A percentile compares a stretch with the other conserved stretches of the same genome.
Conservation (phyloP, 768 basidiomycete species). For the Lentinus brumalis region DNA sequence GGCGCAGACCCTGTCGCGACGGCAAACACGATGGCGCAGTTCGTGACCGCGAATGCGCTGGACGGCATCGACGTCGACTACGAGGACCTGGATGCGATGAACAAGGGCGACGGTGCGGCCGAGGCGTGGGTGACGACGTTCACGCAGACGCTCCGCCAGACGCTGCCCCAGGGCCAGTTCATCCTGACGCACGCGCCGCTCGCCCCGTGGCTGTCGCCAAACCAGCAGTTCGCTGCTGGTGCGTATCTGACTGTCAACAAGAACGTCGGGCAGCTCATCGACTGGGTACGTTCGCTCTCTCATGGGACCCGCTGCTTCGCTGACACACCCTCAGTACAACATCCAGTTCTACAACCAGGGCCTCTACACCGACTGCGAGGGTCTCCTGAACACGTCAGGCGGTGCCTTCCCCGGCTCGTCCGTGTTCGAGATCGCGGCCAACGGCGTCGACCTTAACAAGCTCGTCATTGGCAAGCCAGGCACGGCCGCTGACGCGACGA, state of each 20-base stretch:
- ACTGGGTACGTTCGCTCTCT: constrained; percentile 41
- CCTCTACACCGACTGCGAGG: constrained; percentile 37
- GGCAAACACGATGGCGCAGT: constrained; percentile 37
- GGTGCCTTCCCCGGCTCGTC: constrained; percentile 40
- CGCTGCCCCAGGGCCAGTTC: constrained; percentile 24
- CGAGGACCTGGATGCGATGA: constrained; percentile 26
- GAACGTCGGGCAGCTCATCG: constrained; percentile 54
- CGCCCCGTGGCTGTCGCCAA: constrained; percentile 22
- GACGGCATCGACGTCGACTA: constrained; percentile 29
- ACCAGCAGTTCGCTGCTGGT: constrained; percentile 36
- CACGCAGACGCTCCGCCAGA: constrained; percentile 24
- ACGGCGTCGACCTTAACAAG: constrained; percentile 56
- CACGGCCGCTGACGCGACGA: constrained; percentile 34
- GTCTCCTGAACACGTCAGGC: constrained; percentile 41
- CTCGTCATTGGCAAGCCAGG: constrained; percentile 73
- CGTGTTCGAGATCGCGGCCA: constrained; percentile 51
- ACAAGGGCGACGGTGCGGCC: constrained; percentile 21
- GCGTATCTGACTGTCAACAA: constrained; percentile 59
- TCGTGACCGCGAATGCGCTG: constrained; percentile 33
- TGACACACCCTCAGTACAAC: constrained; percentile 19
- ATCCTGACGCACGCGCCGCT: constrained; percentile 30
- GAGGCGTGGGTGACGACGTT: constrained; percentile 27
- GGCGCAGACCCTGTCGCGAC: constrained; percentile 32
- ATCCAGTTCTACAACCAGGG: constrained; percentile 27
- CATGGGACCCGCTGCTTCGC: background rate